Conservation (phyloP, 805 yeast species). For the Cyberlindnera xylosilytica region DNA sequence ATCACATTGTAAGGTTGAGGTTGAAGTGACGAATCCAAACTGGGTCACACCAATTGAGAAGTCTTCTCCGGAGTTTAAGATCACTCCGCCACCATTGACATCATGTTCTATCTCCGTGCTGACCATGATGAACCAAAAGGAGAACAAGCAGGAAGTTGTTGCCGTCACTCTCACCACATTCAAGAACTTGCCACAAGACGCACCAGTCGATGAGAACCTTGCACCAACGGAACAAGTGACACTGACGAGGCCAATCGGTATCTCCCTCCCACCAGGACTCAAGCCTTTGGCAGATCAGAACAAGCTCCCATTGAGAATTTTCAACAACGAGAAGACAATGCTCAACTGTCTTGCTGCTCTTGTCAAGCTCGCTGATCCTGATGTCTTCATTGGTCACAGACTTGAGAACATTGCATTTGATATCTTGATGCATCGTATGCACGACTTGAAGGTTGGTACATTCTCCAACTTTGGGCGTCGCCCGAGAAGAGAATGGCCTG, state of each 20-base stretch:
- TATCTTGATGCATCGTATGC: conserved; percentile 76
- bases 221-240: conserved; percentile 65
- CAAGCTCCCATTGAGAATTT: conserved; percentile 49
- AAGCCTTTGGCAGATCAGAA: conserved; percentile 55
- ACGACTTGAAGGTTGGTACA: conserved; percentile 64
- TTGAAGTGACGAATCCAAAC: conserved; percentile 49
- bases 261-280: conserved; percentile 75
- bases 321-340: conserved; percentile 72
- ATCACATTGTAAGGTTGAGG: conserved; percentile 81
- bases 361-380: conserved; percentile 79
- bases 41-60: conserved; percentile 46
- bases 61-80: conserved; percentile 33
- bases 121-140: conserved; percentile 70
- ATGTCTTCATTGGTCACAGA: conserved; percentile 84
- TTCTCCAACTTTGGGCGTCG: conserved; percentile 88
- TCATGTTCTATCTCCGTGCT: conserved; percentile 75
- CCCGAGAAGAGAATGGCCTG: conserved; percentile 74
- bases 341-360: conserved; percentile 71
- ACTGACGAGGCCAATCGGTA: conserved; percentile 74
- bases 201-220: conserved; percentile 60
- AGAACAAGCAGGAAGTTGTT: conserved; percentile 81
- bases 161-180: conserved; percentile 77
- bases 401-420: conserved; percentile 77
- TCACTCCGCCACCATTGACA: conserved; percentile 63
- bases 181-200: conserved; percentile 67